phyloP scores from a whole-genome alignment of 371 early-diverging fungal genomes.

The Mortierella sp. region DNA sequence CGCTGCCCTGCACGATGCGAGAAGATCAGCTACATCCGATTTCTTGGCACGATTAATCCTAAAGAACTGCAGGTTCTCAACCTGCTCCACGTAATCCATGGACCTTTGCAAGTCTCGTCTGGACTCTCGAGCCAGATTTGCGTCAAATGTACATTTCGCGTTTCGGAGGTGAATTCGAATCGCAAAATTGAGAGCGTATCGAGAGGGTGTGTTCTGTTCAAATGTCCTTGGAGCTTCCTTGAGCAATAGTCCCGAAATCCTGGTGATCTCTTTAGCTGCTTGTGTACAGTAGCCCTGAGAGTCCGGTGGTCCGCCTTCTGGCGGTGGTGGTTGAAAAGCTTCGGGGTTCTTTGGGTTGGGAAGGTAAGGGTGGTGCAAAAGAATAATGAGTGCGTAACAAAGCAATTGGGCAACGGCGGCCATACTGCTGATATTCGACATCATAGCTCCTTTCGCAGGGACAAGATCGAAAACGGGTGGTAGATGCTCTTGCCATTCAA shows the following conservation, averaged over 20 bases:
- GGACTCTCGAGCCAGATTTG: conserved; percentile 35
- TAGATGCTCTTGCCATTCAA: conserved; percentile 44
- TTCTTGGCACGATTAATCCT: conserved; percentile 46
- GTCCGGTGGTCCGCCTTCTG: conserved; percentile 18
- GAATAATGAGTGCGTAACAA: conserved; percentile 50
- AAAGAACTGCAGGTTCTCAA: conserved; percentile 50
- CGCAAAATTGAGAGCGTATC: conserved; percentile 49
- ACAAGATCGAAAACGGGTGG: conserved; percentile 41
- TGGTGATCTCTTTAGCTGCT: conserved; percentile 52
- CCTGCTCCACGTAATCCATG: conserved; percentile 45
- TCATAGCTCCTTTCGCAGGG: conserved; percentile 30
- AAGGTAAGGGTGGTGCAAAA: conserved; percentile 48
- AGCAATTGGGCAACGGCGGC: conserved; percentile 35
- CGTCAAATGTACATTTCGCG: conserved; percentile 33
- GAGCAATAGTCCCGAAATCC: conserved; percentile 43
- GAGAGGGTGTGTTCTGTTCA: conserved; percentile 40
- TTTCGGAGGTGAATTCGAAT: conserved; percentile 51
- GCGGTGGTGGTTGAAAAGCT: conserved; percentile 29
- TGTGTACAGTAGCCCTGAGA: conserved; percentile 54
- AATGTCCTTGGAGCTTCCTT: conserved; percentile 36
- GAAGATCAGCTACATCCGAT: conserved; percentile 43
- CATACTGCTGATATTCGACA: conserved; percentile 15
- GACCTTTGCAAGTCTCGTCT: conserved; percentile 42
- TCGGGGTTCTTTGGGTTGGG: conserved; percentile 47
- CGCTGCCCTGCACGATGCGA: conserved; percentile 44